A percentile compares a stretch with the other conserved stretches of the same genome.
These are phyloP conservation scores for Plasmopara viticola DNA, from an alignment of 352 stramenopile genomes.

Conservation along the genomic window DNA sequence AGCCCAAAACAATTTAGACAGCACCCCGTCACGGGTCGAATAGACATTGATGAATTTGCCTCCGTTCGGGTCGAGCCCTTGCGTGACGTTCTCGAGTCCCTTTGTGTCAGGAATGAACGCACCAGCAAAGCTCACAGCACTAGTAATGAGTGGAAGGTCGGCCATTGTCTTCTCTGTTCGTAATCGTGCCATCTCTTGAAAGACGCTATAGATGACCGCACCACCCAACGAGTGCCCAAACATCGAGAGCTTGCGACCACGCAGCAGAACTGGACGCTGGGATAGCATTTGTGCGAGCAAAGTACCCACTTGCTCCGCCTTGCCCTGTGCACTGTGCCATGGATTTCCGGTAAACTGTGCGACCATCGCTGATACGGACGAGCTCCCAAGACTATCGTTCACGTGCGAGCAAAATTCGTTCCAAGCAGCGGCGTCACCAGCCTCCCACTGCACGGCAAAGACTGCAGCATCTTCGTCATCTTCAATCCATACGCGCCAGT, in stretches of 20 bases:
- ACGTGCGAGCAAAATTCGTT: slow-evolving; percentile 73
- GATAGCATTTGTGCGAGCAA: slow-evolving; percentile 64
- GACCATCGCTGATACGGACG: slow-evolving; percentile 48
- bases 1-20: slow-evolving; percentile 72
- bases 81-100: slow-evolving; percentile 30
- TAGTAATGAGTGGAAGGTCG: slow-evolving; percentile 28
- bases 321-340: slow-evolving; percentile 79
- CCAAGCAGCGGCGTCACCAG: slow-evolving; percentile 62
- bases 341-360: slow-evolving; percentile 76
- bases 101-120: slow-evolving; percentile 47
- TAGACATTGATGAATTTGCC: slow-evolving; percentile 78
- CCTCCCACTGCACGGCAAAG: slow-evolving; percentile 77
- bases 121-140: slow-evolving; percentile 63
- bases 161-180: slow-evolving; percentile 13
- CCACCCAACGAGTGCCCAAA: slow-evolving; percentile 77
- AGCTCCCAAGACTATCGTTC: slow-evolving; percentile 50
- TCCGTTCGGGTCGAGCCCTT: slow-evolving; percentile 25
- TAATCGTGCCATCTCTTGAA: slow-evolving; percentile 61
- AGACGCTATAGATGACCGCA: slow-evolving; percentile 61
- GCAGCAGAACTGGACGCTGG: slow-evolving; percentile 38
- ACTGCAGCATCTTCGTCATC: slow-evolving; percentile 29
- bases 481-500: slow-evolving; percentile 54
- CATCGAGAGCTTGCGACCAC: slow-evolving; percentile 53
- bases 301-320: slow-evolving; percentile 69
- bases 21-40: slow-evolving; percentile 60